A percentile compares a stretch with the other conserved stretches of the same genome.
Evolutionary conservation across 2,329 filamentous ascomycete genomes (phyloP).

Genomic region (Cryphonectria parasitica): DNA sequence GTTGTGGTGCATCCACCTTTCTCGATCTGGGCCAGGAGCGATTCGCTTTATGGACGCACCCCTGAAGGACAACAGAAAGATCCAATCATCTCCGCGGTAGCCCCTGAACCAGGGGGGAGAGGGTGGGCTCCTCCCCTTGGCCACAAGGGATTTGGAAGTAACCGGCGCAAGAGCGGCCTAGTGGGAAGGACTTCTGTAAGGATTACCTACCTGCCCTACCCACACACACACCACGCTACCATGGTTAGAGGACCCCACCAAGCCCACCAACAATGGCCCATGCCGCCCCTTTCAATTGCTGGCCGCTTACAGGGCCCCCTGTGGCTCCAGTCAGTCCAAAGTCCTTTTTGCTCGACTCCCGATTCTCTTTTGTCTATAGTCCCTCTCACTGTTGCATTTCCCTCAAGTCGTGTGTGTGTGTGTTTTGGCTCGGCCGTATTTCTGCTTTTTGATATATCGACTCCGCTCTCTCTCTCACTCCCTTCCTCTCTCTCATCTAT

Average conservation of each 20-base stretch:
- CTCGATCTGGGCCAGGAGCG: constrained; percentile 15
- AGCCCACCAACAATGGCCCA: constrained; percentile 9
- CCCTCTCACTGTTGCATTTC: constrained; percentile 26
- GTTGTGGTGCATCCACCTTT: not conserved
- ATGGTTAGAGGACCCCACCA: constrained; percentile 8
- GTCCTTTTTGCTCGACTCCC: constrained; percentile 5
- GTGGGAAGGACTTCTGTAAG: not conserved
- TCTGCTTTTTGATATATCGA: constrained; percentile 16
- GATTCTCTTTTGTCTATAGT: constrained; percentile 11
- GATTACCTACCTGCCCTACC: not conserved
- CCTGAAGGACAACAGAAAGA: constrained; percentile 3
- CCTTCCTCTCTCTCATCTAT: not conserved
- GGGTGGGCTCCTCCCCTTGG: not conserved
- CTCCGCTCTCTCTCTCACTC: constrained; percentile 13
- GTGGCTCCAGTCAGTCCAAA: constrained; percentile 20
- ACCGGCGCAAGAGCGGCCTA: not conserved
- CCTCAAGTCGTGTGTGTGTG: not conserved
- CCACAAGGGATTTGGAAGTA: not conserved
- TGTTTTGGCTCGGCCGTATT: not conserved
- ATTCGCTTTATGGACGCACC: constrained; percentile 5
- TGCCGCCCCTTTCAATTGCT: constrained; percentile 22
- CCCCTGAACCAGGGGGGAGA: constrained; percentile 20
- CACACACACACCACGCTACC: not conserved
- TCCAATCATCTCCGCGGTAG: constrained; percentile 26
- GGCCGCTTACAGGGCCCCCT: not conserved